Evolutionary conservation across 257 asterid species (phyloP), one percentile per base, ranked within the genome.

Genomic region (Salvia hispanica): DNA sequence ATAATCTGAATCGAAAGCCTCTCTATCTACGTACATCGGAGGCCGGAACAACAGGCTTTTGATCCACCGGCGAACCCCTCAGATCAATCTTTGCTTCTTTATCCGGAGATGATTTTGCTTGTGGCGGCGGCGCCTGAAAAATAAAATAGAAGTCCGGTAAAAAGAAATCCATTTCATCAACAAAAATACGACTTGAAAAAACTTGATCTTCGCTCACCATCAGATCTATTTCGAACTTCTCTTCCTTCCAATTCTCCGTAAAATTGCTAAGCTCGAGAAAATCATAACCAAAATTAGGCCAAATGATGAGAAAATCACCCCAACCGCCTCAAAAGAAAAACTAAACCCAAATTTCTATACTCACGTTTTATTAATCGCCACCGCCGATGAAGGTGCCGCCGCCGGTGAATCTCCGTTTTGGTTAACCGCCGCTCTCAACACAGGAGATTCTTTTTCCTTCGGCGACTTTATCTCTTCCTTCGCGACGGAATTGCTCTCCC

Each of bases 141-240:
- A 61, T 47, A 31, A 46, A 42, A 28, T 42, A 34, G 31, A 37
- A 72, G 64, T 65, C 69, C 51, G 51, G 33, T 58, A 37, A 54
- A 53, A 3, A 36, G 52, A 40, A 44, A 6, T 28, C 34, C 70
- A 57, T 36, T 7, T 37, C 37, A 54, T 2, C 34, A 64, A 33
- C 14, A 34, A 50, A 75, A 50, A 44, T 34, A 33, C 2, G 31
- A 9, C 25, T 44, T 11, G 10, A 3, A 58, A 40, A 34, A 28
- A 33, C 2, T 14, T 53, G 33, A 11, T 58, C 45, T 12, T 43
- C 36, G 47, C 89, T 72, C 86, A 93, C 99, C 99, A 91, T 92
- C 74, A 91, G 96, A 89, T 94, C 97, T 81, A 94, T 91, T 76
- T 86, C 88, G 53, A 88, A 88, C 82, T 91, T 94, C 34, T 86